phyloP scores from a whole-genome alignment of 2,329 filamentous ascomycete species.

The Xylaria polymorpha region DNA sequence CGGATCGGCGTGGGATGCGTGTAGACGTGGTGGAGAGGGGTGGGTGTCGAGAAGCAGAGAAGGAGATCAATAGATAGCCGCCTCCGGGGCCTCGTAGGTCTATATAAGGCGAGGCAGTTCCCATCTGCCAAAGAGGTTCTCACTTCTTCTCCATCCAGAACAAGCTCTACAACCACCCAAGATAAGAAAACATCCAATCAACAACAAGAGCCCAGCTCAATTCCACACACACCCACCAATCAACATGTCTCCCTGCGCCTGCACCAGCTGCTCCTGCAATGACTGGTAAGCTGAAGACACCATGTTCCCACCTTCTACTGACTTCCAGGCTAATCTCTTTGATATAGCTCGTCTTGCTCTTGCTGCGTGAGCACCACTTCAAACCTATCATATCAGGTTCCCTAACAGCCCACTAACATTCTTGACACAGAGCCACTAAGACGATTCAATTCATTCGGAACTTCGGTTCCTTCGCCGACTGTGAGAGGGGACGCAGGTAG shows the following conservation, averaged over 20 bases:
- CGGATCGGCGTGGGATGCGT: constrained; percentile 11
- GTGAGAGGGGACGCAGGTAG: neutral
- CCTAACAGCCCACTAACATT: constrained; percentile 1
- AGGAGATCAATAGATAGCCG: neutral
- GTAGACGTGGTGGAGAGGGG: constrained; percentile 14
- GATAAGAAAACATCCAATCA: constrained; percentile 21
- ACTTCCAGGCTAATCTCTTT: constrained; percentile 3
- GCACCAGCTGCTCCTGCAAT: constrained; percentile 20
- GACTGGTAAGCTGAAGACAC: constrained; percentile 20
- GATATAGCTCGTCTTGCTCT: constrained; percentile 24
- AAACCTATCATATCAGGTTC: constrained; percentile 1
- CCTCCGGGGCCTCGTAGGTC: constrained; percentile 5
- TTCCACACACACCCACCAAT: constrained; percentile 18
- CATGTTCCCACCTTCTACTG: neutral
- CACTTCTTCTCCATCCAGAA: constrained; percentile 16
- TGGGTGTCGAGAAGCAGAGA: neutral
- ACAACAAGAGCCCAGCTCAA: constrained; percentile 19
- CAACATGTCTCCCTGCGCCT: constrained; percentile 26
- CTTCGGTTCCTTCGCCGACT: neutral
- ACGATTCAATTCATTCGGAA: neutral
- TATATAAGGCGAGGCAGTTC: constrained; percentile 16
- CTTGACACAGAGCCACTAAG: constrained; percentile 25
- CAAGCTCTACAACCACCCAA: constrained; percentile 11
- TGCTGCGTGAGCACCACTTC: constrained; percentile 24
- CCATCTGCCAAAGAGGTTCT: constrained; percentile 29